Base-by-base conservation (phyloP, 805 yeast species). In the Wickerhamia fluorescens region DNA sequence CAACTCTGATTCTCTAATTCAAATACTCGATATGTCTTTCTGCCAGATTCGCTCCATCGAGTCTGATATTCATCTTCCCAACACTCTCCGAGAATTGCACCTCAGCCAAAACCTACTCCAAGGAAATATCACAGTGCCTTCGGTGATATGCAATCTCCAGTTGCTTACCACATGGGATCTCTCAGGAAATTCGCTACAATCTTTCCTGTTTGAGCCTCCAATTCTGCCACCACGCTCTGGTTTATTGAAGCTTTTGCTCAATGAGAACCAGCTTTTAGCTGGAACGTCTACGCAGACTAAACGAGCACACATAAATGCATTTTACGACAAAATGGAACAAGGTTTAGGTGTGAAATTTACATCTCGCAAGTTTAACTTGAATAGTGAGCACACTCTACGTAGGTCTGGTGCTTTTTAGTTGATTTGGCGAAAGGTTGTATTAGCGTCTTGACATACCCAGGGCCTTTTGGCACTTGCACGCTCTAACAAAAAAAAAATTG, bases 361-460 rank as follows among this genome's bases (percentile, higher is more conserved):
- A 6, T 37, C 36, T 19, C 32, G 45, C 16, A 52, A 51, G 31
- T 47, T 42, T 25, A 49, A 51, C 34, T 41, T 55, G 6, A 55
- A 53, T 34, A 42, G 18, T 9, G 16, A 25, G 8, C 36, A 33
- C 21, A 16, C n/a, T n/a, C n/a, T n/a, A n/a, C n/a, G n/a, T n/a
- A n/a, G n/a, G n/a, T n/a, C n/a, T n/a, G n/a, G n/a, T n/a, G n/a
- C n/a, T n/a, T n/a, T n/a, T n/a, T n/a, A n/a, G n/a, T n/a, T n/a
- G n/a, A n/a, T n/a, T n/a, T n/a, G n/a, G n/a, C n/a, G n/a, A n/a
- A n/a, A n/a, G n/a, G n/a, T n/a, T n/a, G n/a, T n/a, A n/a, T n/a
- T n/a, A n/a, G n/a, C n/a, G n/a, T n/a, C n/a, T n/a, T n/a, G n/a
- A n/a, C n/a, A n/a, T n/a, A n/a, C n/a, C n/a, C n/a, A n/a, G n/a